A percentile compares a stretch with the other conserved stretches of the same genome.
phyloP scores from a whole-genome alignment of 305 asterid species.

The Solanum hybrid region DNA sequence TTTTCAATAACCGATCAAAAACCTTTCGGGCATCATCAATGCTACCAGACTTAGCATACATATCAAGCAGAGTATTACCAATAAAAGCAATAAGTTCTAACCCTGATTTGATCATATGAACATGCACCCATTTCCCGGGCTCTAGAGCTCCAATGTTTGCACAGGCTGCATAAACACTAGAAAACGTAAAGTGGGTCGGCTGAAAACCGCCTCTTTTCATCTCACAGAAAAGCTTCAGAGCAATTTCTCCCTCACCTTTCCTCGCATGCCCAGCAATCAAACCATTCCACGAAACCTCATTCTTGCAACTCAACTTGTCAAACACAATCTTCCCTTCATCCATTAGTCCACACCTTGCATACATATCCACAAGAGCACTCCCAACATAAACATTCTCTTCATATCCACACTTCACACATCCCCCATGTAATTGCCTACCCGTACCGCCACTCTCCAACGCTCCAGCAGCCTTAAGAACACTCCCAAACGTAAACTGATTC shows the following conservation, averaged over 20 bases:
- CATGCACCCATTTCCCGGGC: conserved; percentile 77
- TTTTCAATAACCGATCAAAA: conserved; percentile 43
- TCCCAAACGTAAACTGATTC: conserved; percentile 70
- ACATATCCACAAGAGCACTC: conserved; percentile 80
- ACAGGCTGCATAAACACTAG: conserved; percentile 66
- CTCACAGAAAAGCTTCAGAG: conserved; percentile 45
- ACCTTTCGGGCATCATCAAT: conserved; percentile 64
- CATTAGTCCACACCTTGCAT: conserved; percentile 48
- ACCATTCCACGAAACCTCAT: conserved; percentile 83
- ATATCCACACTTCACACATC: conserved; percentile 46
- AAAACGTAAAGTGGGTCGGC: conserved; percentile 65
- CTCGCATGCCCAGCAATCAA: conserved; percentile 73
- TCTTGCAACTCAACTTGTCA: conserved; percentile 36
- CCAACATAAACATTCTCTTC: conserved; percentile 59
- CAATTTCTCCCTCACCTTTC: conserved; percentile 54
- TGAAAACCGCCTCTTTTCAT: conserved; percentile 55
- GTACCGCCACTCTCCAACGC: conserved; percentile 27
- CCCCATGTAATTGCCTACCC: conserved; percentile 61
- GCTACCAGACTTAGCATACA: conserved; percentile 85
- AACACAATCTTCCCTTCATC: conserved; percentile 47
- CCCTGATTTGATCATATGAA: conserved; percentile 64
- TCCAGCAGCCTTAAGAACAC: conserved; percentile 62
- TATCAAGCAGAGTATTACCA: conserved; percentile 72
- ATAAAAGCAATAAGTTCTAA: conserved; percentile 49
- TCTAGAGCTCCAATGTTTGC: conserved; percentile 69